phyloP scores from a whole-genome alignment of 768 basidiomycete species.

The Rhizopogon vesiculosus region DNA sequence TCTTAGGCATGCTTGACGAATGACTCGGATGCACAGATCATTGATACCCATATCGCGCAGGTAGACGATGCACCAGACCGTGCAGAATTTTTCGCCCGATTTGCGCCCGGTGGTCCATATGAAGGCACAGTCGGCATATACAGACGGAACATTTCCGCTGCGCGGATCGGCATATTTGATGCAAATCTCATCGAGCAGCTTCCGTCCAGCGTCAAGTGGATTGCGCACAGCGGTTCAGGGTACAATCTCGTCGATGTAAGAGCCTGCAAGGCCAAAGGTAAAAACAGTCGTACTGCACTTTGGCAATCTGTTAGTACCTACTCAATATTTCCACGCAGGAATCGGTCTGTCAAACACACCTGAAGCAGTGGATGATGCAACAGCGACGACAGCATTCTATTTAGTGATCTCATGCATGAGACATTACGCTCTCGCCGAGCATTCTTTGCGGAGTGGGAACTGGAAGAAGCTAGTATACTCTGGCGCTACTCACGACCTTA shows the following conservation, averaged over 20 bases:
- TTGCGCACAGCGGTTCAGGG: constrained; percentile 85
- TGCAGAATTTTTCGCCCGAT: constrained; percentile 40
- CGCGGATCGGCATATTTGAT: constrained; percentile 45
- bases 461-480: constrained; percentile 15
- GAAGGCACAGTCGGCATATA: constrained; percentile 45
- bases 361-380: constrained; percentile 79
- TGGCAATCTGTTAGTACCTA: neutral
- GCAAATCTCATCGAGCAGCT: constrained; percentile 52
- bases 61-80: constrained; percentile 39
- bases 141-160: constrained; percentile 39
- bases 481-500: constrained; percentile 54
- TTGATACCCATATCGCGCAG: neutral
- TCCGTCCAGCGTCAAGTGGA: constrained; percentile 67
- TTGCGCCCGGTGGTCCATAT: constrained; percentile 43
- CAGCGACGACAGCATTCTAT: constrained; percentile 78
- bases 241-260: constrained; percentile 80
- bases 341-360: constrained; percentile 81
- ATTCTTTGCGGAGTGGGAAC: constrained; percentile 14
- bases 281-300: neutral
- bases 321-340: constrained; percentile 32
- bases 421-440: constrained; percentile 60
- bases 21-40: neutral
- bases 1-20: constrained; percentile 8
- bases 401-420: constrained; percentile 69
- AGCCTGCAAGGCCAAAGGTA: constrained; percentile 68